These are phyloP conservation scores for Ascoidea tarda DNA, from an alignment of 805 yeast species.

Conservation along the genomic window DNA sequence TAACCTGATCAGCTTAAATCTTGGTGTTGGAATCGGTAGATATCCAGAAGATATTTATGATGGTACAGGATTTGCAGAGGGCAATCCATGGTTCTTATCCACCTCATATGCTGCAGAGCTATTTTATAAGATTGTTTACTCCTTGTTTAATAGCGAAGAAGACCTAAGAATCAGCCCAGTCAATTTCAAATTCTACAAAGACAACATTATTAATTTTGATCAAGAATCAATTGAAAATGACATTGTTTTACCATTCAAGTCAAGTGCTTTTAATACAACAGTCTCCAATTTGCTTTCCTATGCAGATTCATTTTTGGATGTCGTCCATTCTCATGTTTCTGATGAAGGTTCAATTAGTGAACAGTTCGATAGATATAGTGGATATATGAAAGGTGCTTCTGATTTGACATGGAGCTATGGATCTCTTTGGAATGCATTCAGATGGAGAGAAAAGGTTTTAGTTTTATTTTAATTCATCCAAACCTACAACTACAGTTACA, in stretches of 20 bases:
- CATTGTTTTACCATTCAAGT: conserved; percentile 16
- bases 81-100: conserved; percentile 76
- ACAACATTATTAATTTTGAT: conserved; percentile 12
- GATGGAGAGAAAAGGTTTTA: conserved; percentile 41
- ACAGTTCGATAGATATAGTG: conserved; percentile 70
- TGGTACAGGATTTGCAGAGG: conserved; percentile 45
- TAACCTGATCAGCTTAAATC: conserved; percentile 22
- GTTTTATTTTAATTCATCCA: no score
- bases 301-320: conserved; percentile 54
- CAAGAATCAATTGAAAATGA: conserved; percentile 1
- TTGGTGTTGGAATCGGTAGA: conserved; percentile 50
- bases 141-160: conserved; percentile 21
- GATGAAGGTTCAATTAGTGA: conserved; percentile 69
- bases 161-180: conserved; percentile 28
- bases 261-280: conserved; percentile 30
- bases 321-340: conserved; percentile 45
- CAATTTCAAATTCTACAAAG: conserved; percentile 20
- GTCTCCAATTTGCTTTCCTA: conserved; percentile 32
- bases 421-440: conserved; percentile 53
- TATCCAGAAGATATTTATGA: conserved; percentile 70
- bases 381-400: conserved; percentile 79
- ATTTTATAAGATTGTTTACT: conserved; percentile 38
- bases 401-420: conserved; percentile 88
- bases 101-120: conserved; percentile 59
- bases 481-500: no score